These are phyloP conservation scores for Termitomyces sp. DNA, from an alignment of 1,284 basidiomycete species.

Conservation along the genomic window DNA sequence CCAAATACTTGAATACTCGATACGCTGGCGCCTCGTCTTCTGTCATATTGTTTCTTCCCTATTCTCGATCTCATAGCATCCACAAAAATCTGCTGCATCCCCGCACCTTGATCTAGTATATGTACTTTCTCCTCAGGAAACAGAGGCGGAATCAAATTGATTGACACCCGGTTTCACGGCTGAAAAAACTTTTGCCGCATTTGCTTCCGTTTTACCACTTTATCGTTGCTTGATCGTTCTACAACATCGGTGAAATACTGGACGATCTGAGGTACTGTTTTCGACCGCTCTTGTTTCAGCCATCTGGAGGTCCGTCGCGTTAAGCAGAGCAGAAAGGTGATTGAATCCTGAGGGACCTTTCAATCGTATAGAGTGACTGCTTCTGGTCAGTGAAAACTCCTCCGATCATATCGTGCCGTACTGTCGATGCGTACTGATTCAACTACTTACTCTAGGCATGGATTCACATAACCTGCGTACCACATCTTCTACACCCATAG, in stretches of 20 bases:
- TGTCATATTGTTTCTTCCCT: not conserved
- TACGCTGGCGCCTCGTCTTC: not conserved
- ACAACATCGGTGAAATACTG: not conserved
- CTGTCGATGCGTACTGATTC: constrained; percentile 1
- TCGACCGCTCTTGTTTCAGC: not conserved
- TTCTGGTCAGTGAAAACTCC: constrained; percentile 5
- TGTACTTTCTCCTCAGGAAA: not conserved
- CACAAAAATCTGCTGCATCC: not conserved
- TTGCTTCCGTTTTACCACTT: constrained; percentile 1
- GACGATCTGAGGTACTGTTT: not conserved
- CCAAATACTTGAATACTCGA: not conserved
- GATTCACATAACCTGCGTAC: constrained; percentile 11
- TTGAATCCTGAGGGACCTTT: constrained; percentile 1
- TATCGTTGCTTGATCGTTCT: not conserved
- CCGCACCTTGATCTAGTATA: not conserved
- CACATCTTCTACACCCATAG: constrained; percentile 34
- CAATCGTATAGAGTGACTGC: not conserved
- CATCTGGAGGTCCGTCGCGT: not conserved
- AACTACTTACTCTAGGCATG: constrained; percentile 5
- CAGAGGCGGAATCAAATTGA: constrained; percentile 12
- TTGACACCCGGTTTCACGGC: constrained; percentile 7
- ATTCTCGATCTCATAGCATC: not conserved
- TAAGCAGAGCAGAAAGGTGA: not conserved
- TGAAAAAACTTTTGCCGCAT: constrained; percentile 13
- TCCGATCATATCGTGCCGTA: constrained; percentile 11